Evolutionary conservation across 2,329 filamentous ascomycete species (phyloP).

Genomic region (Didymellaceae sp.): DNA sequence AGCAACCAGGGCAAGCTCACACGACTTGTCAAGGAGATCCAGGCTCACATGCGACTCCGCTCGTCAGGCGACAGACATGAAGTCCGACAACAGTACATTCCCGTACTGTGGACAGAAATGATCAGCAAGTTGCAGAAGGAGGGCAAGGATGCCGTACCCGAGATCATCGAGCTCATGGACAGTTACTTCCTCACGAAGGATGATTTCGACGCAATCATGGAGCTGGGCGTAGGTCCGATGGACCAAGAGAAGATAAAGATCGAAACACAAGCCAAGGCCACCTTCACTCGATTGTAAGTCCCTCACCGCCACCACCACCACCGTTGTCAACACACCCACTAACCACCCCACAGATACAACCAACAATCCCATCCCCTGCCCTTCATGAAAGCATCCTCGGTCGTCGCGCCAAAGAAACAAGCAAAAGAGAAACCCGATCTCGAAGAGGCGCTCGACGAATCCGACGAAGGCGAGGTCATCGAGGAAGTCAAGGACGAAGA

Average conservation of each 20-base stretch:
- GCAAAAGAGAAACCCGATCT: conserved; percentile 84
- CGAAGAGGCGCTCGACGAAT: conserved; percentile 94
- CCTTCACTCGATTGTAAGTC: conserved; percentile 86
- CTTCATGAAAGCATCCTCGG: conserved; percentile 90
- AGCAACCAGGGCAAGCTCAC: conserved; percentile 78
- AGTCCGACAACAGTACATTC: conserved; percentile 91
- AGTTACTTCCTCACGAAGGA: conserved; percentile 94
- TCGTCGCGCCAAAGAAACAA: conserved; percentile 73
- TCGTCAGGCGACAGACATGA: conserved; percentile 92
- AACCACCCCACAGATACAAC: conserved; percentile 72
- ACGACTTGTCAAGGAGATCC: conserved; percentile 88
- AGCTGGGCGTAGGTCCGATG: conserved; percentile 88
- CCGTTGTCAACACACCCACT: conserved; percentile 3
- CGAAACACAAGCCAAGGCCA: conserved; percentile 82
- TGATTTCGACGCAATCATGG: conserved; percentile 90
- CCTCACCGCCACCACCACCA: not conserved
- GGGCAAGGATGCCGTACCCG: conserved; percentile 80
- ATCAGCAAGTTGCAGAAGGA: conserved; percentile 76
- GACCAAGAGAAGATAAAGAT: conserved; percentile 76
- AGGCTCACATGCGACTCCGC: conserved; percentile 93
- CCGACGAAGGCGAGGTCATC: conserved; percentile 67
- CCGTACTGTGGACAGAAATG: conserved; percentile 81
- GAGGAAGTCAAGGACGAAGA: conserved; percentile 65
- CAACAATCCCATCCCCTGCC: conserved; percentile 83
- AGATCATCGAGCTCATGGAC: conserved; percentile 95